Conservation (phyloP, 2,329 filamentous ascomycete genomes). For the Penicillium sp. region DNA sequence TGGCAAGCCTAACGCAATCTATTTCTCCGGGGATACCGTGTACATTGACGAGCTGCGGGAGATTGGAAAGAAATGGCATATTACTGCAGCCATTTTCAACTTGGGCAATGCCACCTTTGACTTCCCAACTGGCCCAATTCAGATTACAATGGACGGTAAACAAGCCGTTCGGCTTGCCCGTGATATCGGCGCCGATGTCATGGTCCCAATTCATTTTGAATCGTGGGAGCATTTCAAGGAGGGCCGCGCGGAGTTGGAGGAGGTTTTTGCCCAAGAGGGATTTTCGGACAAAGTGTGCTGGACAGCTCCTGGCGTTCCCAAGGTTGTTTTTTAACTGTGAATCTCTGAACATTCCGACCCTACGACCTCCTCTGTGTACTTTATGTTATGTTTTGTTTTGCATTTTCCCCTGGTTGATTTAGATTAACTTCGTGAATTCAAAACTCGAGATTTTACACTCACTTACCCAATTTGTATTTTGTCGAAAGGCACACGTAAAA, state of each 20-base stretch:
- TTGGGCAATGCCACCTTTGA: constrained; percentile 24
- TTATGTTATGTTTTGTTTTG: too few relatives aligned
- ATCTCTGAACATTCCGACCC: too few relatives aligned
- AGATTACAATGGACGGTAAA: constrained; percentile 41
- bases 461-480: too few relatives aligned
- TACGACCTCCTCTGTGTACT: too few relatives aligned
- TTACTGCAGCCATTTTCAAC: constrained; percentile 37
- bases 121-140: constrained; percentile 23
- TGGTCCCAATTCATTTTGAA: constrained; percentile 43
- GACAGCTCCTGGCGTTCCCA: constrained; percentile 14
- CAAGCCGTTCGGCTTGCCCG: constrained; percentile 34
- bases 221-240: constrained; percentile 40
- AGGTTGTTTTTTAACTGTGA: constrained; percentile 8
- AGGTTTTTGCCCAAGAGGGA: constrained; percentile 27
- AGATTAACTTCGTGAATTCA: too few relatives aligned
- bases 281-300: constrained; percentile 28
- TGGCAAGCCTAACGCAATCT: constrained; percentile 40
- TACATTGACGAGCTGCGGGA: constrained; percentile 36
- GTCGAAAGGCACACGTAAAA: too few relatives aligned
- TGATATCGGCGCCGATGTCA: constrained; percentile 34
- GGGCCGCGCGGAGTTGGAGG: constrained; percentile 21
- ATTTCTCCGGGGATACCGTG: constrained; percentile 44
- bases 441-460: too few relatives aligned
- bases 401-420: too few relatives aligned
- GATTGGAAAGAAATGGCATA: constrained; percentile 32